phyloP scores from a whole-genome alignment of 2,329 filamentous ascomycete species.

The Fusarium tjaetaba region DNA sequence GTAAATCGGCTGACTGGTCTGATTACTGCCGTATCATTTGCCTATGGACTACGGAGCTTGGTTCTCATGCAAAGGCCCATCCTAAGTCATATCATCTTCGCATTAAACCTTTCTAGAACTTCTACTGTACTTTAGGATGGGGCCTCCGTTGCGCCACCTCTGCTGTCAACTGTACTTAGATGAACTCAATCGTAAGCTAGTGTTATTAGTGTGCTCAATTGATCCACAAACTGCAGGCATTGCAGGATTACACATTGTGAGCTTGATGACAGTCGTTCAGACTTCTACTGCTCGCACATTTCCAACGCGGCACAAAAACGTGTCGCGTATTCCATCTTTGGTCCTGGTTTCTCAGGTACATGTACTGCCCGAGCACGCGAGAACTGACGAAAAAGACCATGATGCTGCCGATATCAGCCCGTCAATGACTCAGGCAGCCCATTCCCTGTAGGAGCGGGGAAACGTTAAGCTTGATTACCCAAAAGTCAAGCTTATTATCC shows the following conservation, averaged over 20 bases:
- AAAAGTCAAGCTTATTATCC: slow-evolving; percentile 14
- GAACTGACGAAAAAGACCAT: not conserved
- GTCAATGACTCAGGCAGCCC: not conserved
- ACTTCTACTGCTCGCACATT: not conserved
- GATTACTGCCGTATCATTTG: no score
- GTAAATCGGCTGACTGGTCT: not conserved
- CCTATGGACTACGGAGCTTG: no score
- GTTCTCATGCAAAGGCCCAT: no score
- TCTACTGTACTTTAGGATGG: not conserved
- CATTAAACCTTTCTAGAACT: not conserved
- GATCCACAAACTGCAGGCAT: not conserved
- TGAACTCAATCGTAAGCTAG: not conserved
- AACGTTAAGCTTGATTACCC: slow-evolving; percentile 13
- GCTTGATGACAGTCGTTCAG: not conserved
- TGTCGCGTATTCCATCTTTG: not conserved
- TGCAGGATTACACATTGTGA: not conserved
- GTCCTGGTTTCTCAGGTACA: not conserved
- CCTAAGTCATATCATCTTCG: not conserved
- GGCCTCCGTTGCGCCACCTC: not conserved
- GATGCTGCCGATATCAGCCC: not conserved
- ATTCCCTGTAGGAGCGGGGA: not conserved
- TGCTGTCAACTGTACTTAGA: not conserved
- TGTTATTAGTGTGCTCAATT: not conserved
- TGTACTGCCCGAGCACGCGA: not conserved
- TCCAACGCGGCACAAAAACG: not conserved